Evolutionary conservation across 78 protist species (phyloP).

Genomic region (Tieghemostelium lacteum): DNA sequence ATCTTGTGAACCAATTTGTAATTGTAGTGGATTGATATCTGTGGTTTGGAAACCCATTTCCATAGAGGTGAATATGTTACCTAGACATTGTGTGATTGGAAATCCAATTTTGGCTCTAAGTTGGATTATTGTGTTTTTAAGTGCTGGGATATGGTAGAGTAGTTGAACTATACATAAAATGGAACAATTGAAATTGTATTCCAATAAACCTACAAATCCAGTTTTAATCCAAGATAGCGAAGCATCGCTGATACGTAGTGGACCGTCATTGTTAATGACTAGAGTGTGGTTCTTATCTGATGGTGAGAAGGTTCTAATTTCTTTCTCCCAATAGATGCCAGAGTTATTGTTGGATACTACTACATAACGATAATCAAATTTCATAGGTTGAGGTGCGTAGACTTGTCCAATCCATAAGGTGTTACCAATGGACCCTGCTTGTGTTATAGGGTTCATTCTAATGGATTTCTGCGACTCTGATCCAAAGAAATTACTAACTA

Average conservation of each 20-base stretch:
- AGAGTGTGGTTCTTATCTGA: slow-evolving; percentile 19
- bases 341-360: slow-evolving; percentile 32
- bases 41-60: slow-evolving; percentile 68
- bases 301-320: slow-evolving; percentile 33
- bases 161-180: slow-evolving; percentile 41
- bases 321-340: slow-evolving; percentile 79
- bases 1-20: slow-evolving; percentile 52
- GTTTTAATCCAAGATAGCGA: slow-evolving; percentile 43
- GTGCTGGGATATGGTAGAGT: slow-evolving; percentile 33
- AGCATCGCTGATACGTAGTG: slow-evolving; percentile 29
- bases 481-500: slow-evolving; percentile 64
- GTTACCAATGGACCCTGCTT: slow-evolving; percentile 9
- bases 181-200: slow-evolving; percentile 40
- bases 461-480: slow-evolving; percentile 39
- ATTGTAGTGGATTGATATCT: slow-evolving; percentile 47
- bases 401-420: slow-evolving; percentile 72
- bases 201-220: slow-evolving; percentile 57
- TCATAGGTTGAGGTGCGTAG: slow-evolving; percentile 70
- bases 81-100: slow-evolving; percentile 64
- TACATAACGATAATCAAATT: slow-evolving; percentile 68
- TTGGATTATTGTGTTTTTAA: slow-evolving; percentile 18
- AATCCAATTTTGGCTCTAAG: slow-evolving; percentile 70
- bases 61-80: slow-evolving; percentile 63
- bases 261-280: slow-evolving; percentile 55
- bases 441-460: slow-evolving; percentile 55